A percentile compares a stretch with the other conserved stretches of the same genome.
Conservation (phyloP, 768 basidiomycete genomes). For the Sarcodon sp. region DNA sequence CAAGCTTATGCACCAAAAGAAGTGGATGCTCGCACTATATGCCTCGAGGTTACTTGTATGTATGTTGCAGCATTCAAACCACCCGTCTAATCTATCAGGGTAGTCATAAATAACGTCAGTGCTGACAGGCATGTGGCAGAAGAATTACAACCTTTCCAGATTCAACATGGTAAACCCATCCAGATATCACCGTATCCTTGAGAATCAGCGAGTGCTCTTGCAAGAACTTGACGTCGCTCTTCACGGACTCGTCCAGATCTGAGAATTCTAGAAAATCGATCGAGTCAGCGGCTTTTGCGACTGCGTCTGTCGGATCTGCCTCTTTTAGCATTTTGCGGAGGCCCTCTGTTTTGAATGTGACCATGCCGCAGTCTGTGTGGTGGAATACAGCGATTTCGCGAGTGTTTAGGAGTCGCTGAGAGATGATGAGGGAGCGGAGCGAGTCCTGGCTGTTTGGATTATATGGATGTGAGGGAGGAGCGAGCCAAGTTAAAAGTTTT, state of each 20-base stretch:
- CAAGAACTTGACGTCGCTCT: constrained; percentile 44
- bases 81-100: too few relatives aligned
- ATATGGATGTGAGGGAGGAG: background rate
- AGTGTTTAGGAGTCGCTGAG: constrained; percentile 61
- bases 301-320: constrained; percentile 11
- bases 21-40: too few relatives aligned
- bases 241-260: constrained; percentile 38
- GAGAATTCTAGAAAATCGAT: constrained; percentile 47
- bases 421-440: constrained; percentile 53
- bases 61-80: too few relatives aligned
- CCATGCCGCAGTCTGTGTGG: constrained; percentile 67
- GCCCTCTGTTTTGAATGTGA: constrained; percentile 40
- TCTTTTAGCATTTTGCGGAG: constrained; percentile 39
- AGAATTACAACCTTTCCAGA: constrained; percentile 34
- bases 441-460: constrained; percentile 37
- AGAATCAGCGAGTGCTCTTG: constrained; percentile 42
- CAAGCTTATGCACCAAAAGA: too few relatives aligned
- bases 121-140: too few relatives aligned
- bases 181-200: constrained; percentile 39
- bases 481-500: too few relatives aligned
- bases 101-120: too few relatives aligned
- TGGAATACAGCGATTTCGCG: constrained; percentile 56
- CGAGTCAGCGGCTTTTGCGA: constrained; percentile 20
- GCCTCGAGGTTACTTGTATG: too few relatives aligned
- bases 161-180: constrained; percentile 57